Conservation (phyloP, 192 early-diverging fungal genomes). For the Dissophora ornata region DNA sequence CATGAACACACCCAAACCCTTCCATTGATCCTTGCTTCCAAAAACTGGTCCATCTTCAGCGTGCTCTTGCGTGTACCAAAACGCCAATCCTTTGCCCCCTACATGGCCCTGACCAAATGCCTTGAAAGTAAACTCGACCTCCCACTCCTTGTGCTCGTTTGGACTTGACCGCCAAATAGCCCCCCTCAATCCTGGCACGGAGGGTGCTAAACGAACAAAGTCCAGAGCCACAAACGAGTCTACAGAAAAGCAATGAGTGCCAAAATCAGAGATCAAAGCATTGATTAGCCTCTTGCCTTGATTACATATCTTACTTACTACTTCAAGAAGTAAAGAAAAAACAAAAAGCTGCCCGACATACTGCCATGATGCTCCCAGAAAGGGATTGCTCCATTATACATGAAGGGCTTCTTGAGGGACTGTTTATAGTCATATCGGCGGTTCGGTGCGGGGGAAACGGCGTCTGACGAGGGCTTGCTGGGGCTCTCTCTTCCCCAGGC, state of each 20-base stretch:
- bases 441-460: constrained; percentile 20
- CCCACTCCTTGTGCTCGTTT: constrained; percentile 77
- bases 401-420: constrained; percentile 70
- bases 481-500: constrained; percentile 32
- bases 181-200: constrained; percentile 68
- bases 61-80: constrained; percentile 82
- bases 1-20: constrained; percentile 75
- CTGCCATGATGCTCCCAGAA: constrained; percentile 65
- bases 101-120: constrained; percentile 69
- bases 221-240: constrained; percentile 57
- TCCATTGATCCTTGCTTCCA: constrained; percentile 75
- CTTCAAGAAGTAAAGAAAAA: no score
- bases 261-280: not conserved
- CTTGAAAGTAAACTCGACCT: constrained; percentile 74
- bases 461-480: constrained; percentile 1
- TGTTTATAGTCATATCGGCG: constrained; percentile 69
- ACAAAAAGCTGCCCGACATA: no score
- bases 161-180: constrained; percentile 66
- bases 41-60: constrained; percentile 67
- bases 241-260: constrained; percentile 3
- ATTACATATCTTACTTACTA: no score
- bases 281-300: no score
- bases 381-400: constrained; percentile 61
- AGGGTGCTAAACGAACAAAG: constrained; percentile 70
- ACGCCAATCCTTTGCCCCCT: constrained; percentile 82